phyloP scores from a whole-genome alignment of 2,329 filamentous ascomycete genomes.

The Fusarium sp. region DNA sequence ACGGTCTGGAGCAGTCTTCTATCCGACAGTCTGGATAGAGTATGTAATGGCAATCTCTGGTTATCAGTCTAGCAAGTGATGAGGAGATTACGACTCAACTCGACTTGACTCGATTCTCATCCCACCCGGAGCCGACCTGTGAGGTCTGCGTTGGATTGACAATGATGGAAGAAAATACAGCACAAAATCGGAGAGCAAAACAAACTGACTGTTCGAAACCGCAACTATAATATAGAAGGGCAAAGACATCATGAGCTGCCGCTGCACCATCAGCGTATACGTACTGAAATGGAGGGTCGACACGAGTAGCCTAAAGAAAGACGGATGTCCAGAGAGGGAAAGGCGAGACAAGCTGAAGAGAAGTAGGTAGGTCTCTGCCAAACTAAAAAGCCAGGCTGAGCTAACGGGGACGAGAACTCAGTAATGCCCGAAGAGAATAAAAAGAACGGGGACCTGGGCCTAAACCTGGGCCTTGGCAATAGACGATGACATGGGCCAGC shows the following conservation, averaged over 20 bases:
- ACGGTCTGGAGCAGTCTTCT: conserved; percentile 36
- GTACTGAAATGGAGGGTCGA: conserved; percentile 5
- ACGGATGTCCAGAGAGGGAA: conserved; percentile 21
- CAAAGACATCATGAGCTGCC: background rate
- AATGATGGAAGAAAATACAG: background rate
- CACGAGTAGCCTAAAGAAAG: conserved; percentile 19
- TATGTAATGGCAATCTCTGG: conserved; percentile 35
- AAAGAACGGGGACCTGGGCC: conserved; percentile 10
- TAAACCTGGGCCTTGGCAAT: conserved; percentile 17
- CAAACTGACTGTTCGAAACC: background rate
- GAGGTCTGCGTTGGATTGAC: background rate
- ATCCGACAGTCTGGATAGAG: conserved; percentile 38
- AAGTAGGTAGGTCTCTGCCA: conserved; percentile 3
- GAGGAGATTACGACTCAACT: conserved; percentile 17
- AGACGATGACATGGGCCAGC: conserved; percentile 15
- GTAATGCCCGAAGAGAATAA: conserved; percentile 9
- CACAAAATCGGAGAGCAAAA: background rate
- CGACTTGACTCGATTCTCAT: background rate
- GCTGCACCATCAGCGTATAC: background rate
- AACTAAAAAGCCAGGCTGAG: conserved; percentile 21
- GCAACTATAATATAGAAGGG: background rate
- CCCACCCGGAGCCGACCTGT: background rate
- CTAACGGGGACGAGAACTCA: conserved; percentile 20
- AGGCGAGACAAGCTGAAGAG: conserved; percentile 37
- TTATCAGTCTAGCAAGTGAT: conserved; percentile 5